These are phyloP conservation scores for Globisporangium polare DNA, from an alignment of 352 stramenopile genomes.

Conservation along the genomic window DNA sequence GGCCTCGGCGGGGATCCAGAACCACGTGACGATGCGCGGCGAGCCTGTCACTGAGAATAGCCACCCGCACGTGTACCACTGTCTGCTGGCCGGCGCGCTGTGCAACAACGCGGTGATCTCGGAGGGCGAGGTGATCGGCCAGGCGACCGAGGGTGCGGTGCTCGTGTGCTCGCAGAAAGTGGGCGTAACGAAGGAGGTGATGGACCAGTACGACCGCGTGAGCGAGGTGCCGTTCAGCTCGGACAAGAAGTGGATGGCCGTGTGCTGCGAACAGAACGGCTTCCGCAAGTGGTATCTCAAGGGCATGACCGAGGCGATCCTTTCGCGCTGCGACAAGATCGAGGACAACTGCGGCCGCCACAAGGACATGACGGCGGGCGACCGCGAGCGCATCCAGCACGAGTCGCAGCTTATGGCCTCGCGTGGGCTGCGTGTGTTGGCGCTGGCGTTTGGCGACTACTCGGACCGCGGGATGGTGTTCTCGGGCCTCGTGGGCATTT, in stretches of 20 bases:
- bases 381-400: conserved; percentile 61
- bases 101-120: conserved; percentile 75
- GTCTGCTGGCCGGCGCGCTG: conserved; percentile 63
- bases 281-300: conserved; percentile 72
- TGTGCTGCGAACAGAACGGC: conserved; percentile 67
- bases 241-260: conserved; percentile 97
- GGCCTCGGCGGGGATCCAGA: conserved; percentile 11
- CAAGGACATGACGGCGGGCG: conserved; percentile 55
- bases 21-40: conserved; percentile 53
- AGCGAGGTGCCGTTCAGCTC: conserved; percentile 95
- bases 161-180: conserved; percentile 66
- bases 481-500: conserved; percentile 92
- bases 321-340: conserved; percentile 68
- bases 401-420: conserved; percentile 66
- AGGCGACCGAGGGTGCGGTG: conserved; percentile 76
- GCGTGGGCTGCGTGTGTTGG: conserved; percentile 84
- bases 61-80: conserved; percentile 73
- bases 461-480: conserved; percentile 88
- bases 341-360: conserved; percentile 68
- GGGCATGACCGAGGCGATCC: conserved; percentile 80
- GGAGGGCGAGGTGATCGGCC: conserved; percentile 68
- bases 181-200: conserved; percentile 35
- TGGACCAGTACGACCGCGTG: conserved; percentile 62
- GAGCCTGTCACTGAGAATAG: conserved; percentile 54
- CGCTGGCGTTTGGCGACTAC: conserved; percentile 84